Conservation (phyloP, 139 green algal species). For the Chlamydomonas sp. region DNA sequence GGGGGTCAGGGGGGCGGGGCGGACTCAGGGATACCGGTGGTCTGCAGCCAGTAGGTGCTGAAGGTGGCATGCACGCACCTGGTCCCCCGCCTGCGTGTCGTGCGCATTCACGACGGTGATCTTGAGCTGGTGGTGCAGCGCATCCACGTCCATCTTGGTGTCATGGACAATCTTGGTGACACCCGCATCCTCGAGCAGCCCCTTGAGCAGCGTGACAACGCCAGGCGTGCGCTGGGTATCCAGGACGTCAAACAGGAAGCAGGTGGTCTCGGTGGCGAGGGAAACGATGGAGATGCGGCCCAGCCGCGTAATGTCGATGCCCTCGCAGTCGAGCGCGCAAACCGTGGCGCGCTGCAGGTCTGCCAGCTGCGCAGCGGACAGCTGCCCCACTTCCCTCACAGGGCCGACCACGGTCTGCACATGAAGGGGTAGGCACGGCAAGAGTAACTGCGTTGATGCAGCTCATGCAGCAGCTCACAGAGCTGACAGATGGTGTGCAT, state of each 20-base stretch:
- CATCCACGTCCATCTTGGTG: conserved; percentile 13
- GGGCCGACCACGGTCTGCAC: too few species aligned
- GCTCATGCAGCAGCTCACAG: too few species aligned
- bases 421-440: too few species aligned
- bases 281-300: not conserved
- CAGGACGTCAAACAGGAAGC: conserved; percentile 3
- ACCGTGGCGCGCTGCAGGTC: not conserved
- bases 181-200: not conserved
- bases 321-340: not conserved
- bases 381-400: not conserved
- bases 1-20: too few species aligned
- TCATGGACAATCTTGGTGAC: not conserved
- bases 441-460: too few species aligned
- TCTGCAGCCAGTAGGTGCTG: too few species aligned
- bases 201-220: not conserved
- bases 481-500: too few species aligned
- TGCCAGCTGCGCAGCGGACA: not conserved
- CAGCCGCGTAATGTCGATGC: not conserved
- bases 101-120: not conserved
- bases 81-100: conserved; percentile 3
- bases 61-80: too few species aligned
- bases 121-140: not conserved
- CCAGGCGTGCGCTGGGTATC: not conserved
- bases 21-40: too few species aligned
- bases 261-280: not conserved